Conservation (phyloP, 1,139 yeast species). For the Geotrichum australiense region DNA sequence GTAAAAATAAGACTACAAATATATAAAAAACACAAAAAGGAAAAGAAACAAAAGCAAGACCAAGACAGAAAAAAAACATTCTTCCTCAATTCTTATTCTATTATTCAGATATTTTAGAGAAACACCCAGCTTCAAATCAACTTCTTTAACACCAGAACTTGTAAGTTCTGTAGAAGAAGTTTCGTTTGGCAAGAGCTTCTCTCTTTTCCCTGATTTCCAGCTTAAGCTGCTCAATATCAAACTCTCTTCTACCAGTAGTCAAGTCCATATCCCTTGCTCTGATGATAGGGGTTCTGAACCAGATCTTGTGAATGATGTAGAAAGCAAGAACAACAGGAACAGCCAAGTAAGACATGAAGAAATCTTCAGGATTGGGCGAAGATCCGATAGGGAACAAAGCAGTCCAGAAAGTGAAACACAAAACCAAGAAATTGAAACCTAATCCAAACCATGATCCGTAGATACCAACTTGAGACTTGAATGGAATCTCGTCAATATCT, state of each 20-base stretch:
- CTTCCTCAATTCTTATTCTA: too few relatives aligned
- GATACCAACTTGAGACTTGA: conserved; percentile 60
- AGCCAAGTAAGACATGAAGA: conserved; percentile 51
- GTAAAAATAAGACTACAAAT: too few relatives aligned
- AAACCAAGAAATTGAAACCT: conserved; percentile 51
- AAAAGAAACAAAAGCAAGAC: too few relatives aligned
- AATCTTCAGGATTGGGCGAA: conserved; percentile 34
- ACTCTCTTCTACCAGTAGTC: conserved; percentile 47
- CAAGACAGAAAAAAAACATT: too few relatives aligned
- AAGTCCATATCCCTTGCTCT: conserved; percentile 38
- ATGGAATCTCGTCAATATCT: conserved; percentile 59
- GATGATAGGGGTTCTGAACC: conserved; percentile 39
- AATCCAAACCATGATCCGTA: conserved; percentile 67
- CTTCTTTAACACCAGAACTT: conserved; percentile 45
- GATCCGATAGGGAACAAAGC: conserved; percentile 63
- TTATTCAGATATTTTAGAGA: too few relatives aligned
- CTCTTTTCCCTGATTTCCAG: conserved; percentile 45
- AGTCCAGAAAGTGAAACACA: conserved; percentile 77
- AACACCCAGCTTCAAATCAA: too few relatives aligned
- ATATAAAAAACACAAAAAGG: too few relatives aligned
- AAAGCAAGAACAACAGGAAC: conserved; percentile 44
- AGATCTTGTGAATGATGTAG: conserved; percentile 47
- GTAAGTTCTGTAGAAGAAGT: conserved; percentile 35
- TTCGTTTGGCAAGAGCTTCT: conserved; percentile 33
- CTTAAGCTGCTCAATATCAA: conserved; percentile 45